Conservation (phyloP, 2,329 filamentous ascomycete genomes). For the Cytospora piceae region DNA sequence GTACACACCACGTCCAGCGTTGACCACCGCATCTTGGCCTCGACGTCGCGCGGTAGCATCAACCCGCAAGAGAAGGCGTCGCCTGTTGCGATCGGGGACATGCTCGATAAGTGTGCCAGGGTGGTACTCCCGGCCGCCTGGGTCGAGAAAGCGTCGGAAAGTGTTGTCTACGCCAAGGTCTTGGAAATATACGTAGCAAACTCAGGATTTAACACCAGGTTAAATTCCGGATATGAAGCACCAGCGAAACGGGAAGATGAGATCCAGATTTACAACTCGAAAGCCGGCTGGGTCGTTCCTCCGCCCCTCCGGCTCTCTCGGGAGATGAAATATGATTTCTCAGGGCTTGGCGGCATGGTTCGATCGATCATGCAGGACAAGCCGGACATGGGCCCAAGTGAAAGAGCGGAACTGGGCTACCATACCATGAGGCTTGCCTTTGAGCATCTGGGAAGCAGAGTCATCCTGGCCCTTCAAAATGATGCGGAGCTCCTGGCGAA, state of each 20-base stretch:
- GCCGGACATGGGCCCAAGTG: slow-evolving; percentile 51
- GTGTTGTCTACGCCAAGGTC: slow-evolving; percentile 78
- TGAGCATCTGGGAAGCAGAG: slow-evolving; percentile 79
- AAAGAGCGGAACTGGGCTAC: slow-evolving; percentile 71
- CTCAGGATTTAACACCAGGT: slow-evolving; percentile 28
- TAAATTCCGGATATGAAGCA: slow-evolving; percentile 58
- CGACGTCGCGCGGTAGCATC: slow-evolving; percentile 59
- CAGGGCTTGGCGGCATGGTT: slow-evolving; percentile 63
- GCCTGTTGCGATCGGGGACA: slow-evolving; percentile 79
- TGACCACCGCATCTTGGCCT: slow-evolving; percentile 73
- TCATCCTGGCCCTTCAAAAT: slow-evolving; percentile 66
- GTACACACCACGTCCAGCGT: slow-evolving; percentile 71
- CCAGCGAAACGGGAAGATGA: slow-evolving; percentile 63
- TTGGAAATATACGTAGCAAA: slow-evolving; percentile 82
- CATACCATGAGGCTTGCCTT: slow-evolving; percentile 81
- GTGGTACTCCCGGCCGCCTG: slow-evolving; percentile 68
- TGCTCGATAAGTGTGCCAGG: slow-evolving; percentile 85
- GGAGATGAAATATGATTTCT: slow-evolving; percentile 72
- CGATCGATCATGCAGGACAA: slow-evolving; percentile 50
- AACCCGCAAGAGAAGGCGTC: slow-evolving; percentile 13
- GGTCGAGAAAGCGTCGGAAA: slow-evolving; percentile 50
- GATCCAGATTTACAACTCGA: slow-evolving; percentile 47
- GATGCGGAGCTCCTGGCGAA: slow-evolving; percentile 20
- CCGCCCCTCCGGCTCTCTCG: slow-evolving; percentile 66
- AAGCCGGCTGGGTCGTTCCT: slow-evolving; percentile 65